phyloP scores from a whole-genome alignment of 2,329 filamentous ascomycete species.

The Pseudogymnoascus verrucosus region DNA sequence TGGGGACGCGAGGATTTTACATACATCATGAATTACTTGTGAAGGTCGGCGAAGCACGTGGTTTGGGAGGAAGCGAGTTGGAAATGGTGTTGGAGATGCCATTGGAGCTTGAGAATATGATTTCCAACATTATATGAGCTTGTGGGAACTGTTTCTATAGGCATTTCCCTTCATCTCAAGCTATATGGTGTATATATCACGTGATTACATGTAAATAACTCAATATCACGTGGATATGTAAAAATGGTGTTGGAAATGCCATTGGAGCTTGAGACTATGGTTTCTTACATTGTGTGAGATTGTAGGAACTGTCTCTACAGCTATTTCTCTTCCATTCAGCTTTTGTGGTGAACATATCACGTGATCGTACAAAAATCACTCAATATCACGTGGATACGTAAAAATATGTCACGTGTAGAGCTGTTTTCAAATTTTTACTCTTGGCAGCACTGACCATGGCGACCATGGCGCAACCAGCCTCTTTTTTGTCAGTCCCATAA shows the following conservation, averaged over 20 bases:
- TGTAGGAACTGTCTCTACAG: background rate
- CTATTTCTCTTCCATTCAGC: background rate
- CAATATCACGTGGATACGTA: background rate
- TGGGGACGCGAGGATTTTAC: background rate
- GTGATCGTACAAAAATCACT: background rate
- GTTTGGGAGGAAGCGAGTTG: background rate
- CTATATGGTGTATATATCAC: too few relatives aligned
- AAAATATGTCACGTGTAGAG: background rate
- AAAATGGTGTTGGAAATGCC: too few relatives aligned
- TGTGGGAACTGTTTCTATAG: background rate
- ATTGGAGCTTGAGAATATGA: background rate
- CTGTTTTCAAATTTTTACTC: background rate
- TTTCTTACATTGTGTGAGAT: background rate
- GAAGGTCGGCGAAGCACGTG: background rate
- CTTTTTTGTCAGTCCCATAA: background rate
- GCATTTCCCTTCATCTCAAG: background rate
- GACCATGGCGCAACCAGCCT: background rate
- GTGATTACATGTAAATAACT: too few relatives aligned
- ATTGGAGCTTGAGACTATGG: background rate
- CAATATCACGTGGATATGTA: too few relatives aligned
- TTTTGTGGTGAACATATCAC: background rate
- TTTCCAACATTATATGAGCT: background rate
- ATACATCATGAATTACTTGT: background rate
- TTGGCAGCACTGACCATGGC: background rate
- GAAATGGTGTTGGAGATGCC: background rate